A percentile compares a stretch with the other conserved stretches of the same genome.
phyloP scores from a whole-genome alignment of 805 yeast species.

The Candida xiaguanensis region DNA sequence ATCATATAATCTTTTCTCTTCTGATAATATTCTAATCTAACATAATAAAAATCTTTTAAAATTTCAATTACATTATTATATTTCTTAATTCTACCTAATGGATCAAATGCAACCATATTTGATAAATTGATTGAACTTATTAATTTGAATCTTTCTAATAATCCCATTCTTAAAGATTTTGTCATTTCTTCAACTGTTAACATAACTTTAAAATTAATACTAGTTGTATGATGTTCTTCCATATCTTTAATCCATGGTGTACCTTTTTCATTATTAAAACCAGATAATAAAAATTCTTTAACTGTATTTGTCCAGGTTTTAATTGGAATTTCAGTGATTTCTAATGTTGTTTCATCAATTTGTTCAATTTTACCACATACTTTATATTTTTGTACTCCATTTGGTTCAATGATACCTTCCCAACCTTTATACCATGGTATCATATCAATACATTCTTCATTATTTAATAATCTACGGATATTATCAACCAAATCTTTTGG shows the following conservation, averaged over 20 bases:
- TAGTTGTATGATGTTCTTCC: conserved; percentile 88
- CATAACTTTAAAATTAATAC: conserved; percentile 74
- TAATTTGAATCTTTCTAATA: conserved; percentile 80
- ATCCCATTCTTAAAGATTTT: conserved; percentile 69
- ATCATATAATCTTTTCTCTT: conserved; percentile 81
- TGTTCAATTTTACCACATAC: conserved; percentile 80
- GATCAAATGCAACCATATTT: conserved; percentile 96
- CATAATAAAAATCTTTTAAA: conserved; percentile 76
- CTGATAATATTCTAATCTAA: conserved; percentile 86
- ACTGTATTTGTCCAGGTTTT: conserved; percentile 89
- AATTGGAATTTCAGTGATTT: conserved; percentile 89
- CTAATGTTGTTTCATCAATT: conserved; percentile 73
- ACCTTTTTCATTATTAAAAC: conserved; percentile 72
- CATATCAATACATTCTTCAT: conserved; percentile 69
- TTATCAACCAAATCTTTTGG: conserved; percentile 80
- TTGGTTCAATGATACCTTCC: conserved; percentile 75
- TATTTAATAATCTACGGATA: conserved; percentile 67
- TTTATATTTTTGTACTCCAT: conserved; percentile 64
- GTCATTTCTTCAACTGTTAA: conserved; percentile 79
- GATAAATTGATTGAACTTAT: conserved; percentile 62
- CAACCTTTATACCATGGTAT: conserved; percentile 95
- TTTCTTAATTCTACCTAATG: conserved; percentile 79
- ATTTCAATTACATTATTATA: conserved; percentile 77
- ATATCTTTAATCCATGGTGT: conserved; percentile 89
- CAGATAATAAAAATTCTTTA: conserved; percentile 78